Evolutionary conservation across 1,284 basidiomycete species (phyloP).

Genomic region (Limonomyces culmigenus): DNA sequence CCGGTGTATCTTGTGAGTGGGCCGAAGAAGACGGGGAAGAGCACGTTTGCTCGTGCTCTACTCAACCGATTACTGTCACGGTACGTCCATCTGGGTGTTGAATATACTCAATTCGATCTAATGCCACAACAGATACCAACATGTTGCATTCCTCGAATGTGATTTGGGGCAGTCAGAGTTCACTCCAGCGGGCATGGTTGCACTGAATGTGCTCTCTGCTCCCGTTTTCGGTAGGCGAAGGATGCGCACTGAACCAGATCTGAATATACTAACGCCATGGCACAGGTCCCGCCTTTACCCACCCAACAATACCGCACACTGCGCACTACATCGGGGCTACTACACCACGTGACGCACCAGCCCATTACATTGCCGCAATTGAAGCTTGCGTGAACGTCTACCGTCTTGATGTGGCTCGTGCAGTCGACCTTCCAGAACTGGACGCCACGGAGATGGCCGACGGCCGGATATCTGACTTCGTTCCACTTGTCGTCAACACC

Average conservation of each 20-base stretch:
- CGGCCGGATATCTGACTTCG: conserved; percentile 28
- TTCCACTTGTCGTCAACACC: conserved; percentile 87
- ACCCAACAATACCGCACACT: conserved; percentile 51
- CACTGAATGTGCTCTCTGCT: conserved; percentile 55
- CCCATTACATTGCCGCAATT: conserved; percentile 63
- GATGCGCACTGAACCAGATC: no score
- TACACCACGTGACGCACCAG: conserved; percentile 65
- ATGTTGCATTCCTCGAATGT: conserved; percentile 82
- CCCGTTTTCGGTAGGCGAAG: conserved; percentile 65
- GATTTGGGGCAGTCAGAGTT: conserved; percentile 94
- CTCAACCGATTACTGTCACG: conserved; percentile 52
- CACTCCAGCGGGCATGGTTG: conserved; percentile 72
- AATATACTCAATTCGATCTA: conserved; percentile 1
- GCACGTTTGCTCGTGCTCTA: conserved; percentile 63
- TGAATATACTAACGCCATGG: no score
- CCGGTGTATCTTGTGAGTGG: conserved; percentile 58
- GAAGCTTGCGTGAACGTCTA: conserved; percentile 57
- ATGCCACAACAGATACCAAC: conserved; percentile 30
- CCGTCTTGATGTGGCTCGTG: conserved; percentile 49
- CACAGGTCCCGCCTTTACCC: conserved; percentile 73
- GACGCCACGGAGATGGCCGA: conserved; percentile 12
- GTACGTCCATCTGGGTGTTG: conserved; percentile 17
- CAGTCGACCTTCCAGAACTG: conserved; percentile 9
- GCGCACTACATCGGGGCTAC: conserved; percentile 76
- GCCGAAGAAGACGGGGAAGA: conserved; percentile 80